Base-by-base conservation (phyloP, 2,329 filamentous ascomycete genomes). In the Arachnopeziza araneosa region DNA sequence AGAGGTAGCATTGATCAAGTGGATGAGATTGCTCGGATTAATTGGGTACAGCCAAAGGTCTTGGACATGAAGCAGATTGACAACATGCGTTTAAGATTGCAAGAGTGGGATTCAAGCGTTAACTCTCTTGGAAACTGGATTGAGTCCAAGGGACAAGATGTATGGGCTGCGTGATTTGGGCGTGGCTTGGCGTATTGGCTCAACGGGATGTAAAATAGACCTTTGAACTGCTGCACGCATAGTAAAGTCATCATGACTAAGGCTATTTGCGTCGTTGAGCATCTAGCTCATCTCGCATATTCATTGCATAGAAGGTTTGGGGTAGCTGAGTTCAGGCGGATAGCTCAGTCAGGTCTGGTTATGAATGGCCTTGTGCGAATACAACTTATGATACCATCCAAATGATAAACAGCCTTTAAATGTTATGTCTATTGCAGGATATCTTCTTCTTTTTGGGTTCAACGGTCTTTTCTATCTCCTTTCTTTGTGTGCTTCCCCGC, bases 21-120 rank as follows among this genome's bases (percentile, higher is more conserved):
- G 32, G 91, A 91, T 54, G 88, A 93, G 76, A 86, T 98, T 67
- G 95, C 95, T 51, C 86, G 93, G 73, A 97, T 99, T 76, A 93
- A 93, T 71, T 99, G 95, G 95, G 95, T 99, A 61, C 95, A 99
- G 79, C 95, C 95, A 23, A 98, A 98, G 83, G 93, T 99, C 32
- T 78, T 99, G 67, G 95, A 98, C 75, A 91, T 93, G 86, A 87
- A 86, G 76, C 95, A 98, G 80, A 96, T 99, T 69, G 90, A 89
- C 70, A 90, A 87, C 71, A 97, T 99, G 93, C 85, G 91, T 70
- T 82, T 85, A 72, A 82, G 95, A 69, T 77, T 99, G 72, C 87
- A 89, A 73, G 93, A 99, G 71, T 99, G 95, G 95, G 93, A 97
- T 74, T 87, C 88, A 55, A 96, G 92, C 73, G 93, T 99, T 65